Conservation (phyloP, 805 yeast genomes). For the Yamadazyma philogaea region DNA sequence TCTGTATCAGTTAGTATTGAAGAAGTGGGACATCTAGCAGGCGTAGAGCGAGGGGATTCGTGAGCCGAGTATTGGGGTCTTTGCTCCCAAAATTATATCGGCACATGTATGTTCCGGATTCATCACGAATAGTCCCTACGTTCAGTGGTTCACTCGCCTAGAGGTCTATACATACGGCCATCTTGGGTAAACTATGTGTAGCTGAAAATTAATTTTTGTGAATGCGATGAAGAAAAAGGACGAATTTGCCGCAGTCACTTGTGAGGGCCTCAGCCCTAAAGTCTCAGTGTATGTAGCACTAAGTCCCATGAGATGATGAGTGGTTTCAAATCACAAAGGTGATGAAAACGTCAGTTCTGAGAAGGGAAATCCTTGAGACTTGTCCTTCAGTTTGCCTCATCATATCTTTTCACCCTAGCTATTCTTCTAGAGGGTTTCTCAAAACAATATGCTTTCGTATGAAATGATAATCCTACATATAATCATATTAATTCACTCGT, state of each 20-base stretch:
- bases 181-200: constrained; percentile 4
- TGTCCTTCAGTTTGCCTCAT: too few species aligned
- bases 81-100: too few species aligned
- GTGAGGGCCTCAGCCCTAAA: constrained; percentile 6
- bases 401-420: too few species aligned
- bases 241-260: constrained; percentile 5
- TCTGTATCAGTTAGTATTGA: constrained; percentile 10
- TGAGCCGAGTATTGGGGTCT: background rate
- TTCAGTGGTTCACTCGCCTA: background rate
- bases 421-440: too few species aligned
- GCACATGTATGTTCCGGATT: background rate
- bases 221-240: constrained; percentile 9
- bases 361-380: too few species aligned
- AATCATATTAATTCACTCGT: too few species aligned
- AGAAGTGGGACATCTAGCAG: background rate
- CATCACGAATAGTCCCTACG: background rate
- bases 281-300: too few species aligned
- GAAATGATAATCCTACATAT: too few species aligned
- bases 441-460: too few species aligned
- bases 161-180: constrained; percentile 11
- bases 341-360: too few species aligned
- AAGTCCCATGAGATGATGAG: too few species aligned
- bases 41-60: background rate
- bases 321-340: too few species aligned
- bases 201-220: constrained; percentile 11